Evolutionary conservation across 208 protist genomes (phyloP).

Genomic region (Leishmania tarentolae): DNA sequence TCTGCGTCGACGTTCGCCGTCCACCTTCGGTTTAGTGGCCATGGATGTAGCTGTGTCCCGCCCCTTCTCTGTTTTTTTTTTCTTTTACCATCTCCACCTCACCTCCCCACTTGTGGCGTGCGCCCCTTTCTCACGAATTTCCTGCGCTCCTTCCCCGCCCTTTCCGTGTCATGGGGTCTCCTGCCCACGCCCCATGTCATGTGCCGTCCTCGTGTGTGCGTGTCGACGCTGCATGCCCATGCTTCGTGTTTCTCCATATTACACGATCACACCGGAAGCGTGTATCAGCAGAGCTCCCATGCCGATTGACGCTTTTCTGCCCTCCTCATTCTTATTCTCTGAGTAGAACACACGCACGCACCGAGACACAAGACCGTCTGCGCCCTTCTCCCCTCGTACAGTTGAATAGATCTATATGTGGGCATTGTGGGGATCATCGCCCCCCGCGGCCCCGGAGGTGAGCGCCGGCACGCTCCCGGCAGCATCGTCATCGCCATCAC

Average conservation of each 20-base stretch:
- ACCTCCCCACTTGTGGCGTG: not conserved
- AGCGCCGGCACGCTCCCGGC: not conserved
- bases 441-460: not conserved
- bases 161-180: not conserved
- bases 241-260: not conserved
- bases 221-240: not conserved
- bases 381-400: not conserved
- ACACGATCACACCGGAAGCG: not conserved
- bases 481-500: not conserved
- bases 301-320: not conserved
- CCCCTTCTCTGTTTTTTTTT: too few relatives aligned
- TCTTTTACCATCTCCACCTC: too few relatives aligned
- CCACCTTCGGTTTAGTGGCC: too few relatives aligned
- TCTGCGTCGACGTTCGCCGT: too few relatives aligned
- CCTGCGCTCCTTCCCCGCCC: not conserved
- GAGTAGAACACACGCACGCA: not conserved
- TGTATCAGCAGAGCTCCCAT: not conserved
- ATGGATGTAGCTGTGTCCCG: too few relatives aligned
- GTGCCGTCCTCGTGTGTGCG: not conserved
- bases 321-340: not conserved
- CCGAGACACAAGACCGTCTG: not conserved
- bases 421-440: conserved; percentile 19
- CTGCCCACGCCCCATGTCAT: not conserved
- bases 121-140: not conserved
- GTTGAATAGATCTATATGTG: conserved; percentile 26